Conservation (phyloP, 352 stramenopile genomes). For the Stephanocyclus meneghinianus region DNA sequence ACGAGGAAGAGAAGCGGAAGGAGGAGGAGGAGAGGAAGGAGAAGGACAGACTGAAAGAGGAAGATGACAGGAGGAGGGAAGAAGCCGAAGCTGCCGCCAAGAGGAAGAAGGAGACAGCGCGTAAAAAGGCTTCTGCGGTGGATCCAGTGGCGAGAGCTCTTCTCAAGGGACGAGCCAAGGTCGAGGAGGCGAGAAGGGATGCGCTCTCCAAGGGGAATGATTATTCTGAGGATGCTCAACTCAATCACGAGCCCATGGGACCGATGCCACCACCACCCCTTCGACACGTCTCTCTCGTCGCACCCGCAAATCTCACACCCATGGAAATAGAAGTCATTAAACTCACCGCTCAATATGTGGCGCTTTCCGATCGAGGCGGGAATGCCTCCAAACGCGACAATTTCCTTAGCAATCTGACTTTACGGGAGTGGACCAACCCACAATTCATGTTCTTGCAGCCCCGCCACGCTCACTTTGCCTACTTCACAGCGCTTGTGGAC, state of each 20-base stretch:
- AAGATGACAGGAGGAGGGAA: conserved; percentile 60
- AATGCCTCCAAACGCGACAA: conserved; percentile 65
- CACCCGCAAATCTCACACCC: conserved; percentile 88
- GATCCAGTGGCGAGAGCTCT: conserved; percentile 90
- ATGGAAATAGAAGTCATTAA: conserved; percentile 97
- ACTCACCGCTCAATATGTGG: conserved; percentile 96
- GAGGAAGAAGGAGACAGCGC: conserved; percentile 85
- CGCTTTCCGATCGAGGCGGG: conserved; percentile 80
- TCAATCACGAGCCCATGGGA: background rate
- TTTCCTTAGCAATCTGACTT: conserved; percentile 92
- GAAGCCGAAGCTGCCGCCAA: conserved; percentile 42
- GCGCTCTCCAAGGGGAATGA: conserved; percentile 2
- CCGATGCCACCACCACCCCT: conserved; percentile 51
- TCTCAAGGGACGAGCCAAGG: conserved; percentile 63
- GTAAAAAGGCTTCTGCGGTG: conserved; percentile 82
- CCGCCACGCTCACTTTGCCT: conserved; percentile 94
- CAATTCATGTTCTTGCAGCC: conserved; percentile 98
- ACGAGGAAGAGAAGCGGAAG: conserved; percentile 62
- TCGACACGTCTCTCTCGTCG: conserved; percentile 81
- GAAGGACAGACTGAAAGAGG: conserved; percentile 30
- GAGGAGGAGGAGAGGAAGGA: conserved; percentile 65
- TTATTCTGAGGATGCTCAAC: conserved; percentile 9
- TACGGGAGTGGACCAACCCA: conserved; percentile 95
- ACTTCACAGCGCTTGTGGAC: conserved; percentile 97
- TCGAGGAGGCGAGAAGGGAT: conserved; percentile 37